These are phyloP conservation scores for Pycnococcus provasolii DNA, from an alignment of 139 green algal species.

Conservation along the genomic window DNA sequence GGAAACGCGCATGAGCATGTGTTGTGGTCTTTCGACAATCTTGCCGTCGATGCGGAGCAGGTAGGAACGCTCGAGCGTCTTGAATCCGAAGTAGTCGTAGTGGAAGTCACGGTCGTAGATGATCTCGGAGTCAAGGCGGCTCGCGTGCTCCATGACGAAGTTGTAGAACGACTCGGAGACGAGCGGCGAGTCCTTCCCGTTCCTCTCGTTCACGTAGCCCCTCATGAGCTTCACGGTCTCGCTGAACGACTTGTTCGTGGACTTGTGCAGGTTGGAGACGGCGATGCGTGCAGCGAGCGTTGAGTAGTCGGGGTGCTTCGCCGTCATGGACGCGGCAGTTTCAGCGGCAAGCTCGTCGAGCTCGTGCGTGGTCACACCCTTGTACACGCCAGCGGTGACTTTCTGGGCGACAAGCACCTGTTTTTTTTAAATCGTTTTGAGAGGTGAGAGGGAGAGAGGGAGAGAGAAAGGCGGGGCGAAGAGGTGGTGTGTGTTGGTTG, in stretches of 20 bases:
- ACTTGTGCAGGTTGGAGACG: constrained; percentile 99
- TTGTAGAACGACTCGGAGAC: constrained; percentile 81
- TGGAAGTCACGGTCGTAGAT: constrained; percentile 99
- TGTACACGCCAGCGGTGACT: constrained; percentile 86
- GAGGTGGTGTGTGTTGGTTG: too few species aligned
- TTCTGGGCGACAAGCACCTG: constrained; percentile 95
- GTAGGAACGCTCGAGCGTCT: constrained; percentile 98
- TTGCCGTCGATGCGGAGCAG: constrained; percentile 64
- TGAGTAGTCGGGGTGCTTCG: constrained; percentile 96
- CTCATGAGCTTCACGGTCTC: constrained; percentile 81
- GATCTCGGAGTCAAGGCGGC: constrained; percentile 84
- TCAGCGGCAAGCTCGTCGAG: constrained; percentile 96
- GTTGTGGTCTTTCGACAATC: constrained; percentile 95
- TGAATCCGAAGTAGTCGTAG: constrained; percentile 99
- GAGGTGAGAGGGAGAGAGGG: too few species aligned
- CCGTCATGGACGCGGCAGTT: constrained; percentile 93
- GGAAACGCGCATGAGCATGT: constrained; percentile 99
- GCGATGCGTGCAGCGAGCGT: constrained; percentile 91
- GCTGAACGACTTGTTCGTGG: constrained; percentile 91
- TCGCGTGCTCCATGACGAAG: constrained; percentile 76
- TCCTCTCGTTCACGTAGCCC: constrained; percentile 80
- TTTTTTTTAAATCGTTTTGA: not conserved
- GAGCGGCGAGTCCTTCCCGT: constrained; percentile 64
- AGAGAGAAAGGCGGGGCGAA: too few species aligned
- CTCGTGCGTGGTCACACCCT: constrained; percentile 90